These are phyloP conservation scores for Trichosporon coremiiforme DNA, from an alignment of 1,284 basidiomycete genomes.

Conservation along the genomic window DNA sequence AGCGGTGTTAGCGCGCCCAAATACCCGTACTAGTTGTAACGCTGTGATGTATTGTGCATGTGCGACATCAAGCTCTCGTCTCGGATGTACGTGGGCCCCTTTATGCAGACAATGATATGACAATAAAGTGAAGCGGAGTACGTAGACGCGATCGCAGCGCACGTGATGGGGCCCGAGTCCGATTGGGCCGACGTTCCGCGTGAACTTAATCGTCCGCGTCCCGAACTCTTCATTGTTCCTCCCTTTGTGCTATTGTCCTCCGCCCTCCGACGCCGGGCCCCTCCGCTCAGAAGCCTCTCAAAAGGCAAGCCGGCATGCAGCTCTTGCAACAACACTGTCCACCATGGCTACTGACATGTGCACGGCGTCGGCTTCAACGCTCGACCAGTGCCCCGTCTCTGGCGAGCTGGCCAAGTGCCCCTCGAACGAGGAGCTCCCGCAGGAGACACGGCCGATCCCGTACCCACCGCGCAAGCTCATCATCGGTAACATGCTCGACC, in stretches of 20 bases:
- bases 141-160: not conserved
- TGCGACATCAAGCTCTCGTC: no score
- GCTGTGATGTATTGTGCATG: not conserved
- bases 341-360: not conserved
- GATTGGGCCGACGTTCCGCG: not conserved
- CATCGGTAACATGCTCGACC: constrained; percentile 53
- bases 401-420: not conserved
- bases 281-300: not conserved
- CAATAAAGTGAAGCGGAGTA: no score
- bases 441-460: not conserved
- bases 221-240: not conserved
- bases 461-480: constrained; percentile 15
- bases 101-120: no score
- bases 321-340: not conserved
- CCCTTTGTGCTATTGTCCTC: not conserved
- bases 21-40: constrained; percentile 4
- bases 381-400: not conserved
- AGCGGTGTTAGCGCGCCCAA: constrained; percentile 20
- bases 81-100: no score
- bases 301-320: not conserved
- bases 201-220: not conserved
- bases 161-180: not conserved
- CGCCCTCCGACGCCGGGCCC: no score
- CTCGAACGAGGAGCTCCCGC: not conserved
- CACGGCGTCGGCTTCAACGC: not conserved